These are phyloP conservation scores for Fusarium phyllophilum DNA, from an alignment of 2,329 filamentous ascomycete genomes.

Conservation along the genomic window DNA sequence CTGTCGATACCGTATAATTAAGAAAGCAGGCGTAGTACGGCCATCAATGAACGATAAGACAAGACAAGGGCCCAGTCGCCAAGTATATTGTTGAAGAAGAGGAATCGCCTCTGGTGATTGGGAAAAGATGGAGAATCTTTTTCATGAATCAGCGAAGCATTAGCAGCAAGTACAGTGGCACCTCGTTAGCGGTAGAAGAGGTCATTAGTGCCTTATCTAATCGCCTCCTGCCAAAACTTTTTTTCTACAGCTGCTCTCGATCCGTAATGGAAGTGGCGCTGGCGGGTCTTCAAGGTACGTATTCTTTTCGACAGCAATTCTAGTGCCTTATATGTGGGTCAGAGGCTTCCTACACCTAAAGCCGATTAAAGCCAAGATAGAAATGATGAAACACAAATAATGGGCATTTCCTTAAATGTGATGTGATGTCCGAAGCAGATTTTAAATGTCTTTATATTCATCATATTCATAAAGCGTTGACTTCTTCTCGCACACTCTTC, in stretches of 20 bases:
- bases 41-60: neutral
- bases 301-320: neutral
- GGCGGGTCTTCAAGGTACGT: constrained; percentile 17
- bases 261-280: constrained; percentile 18
- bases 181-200: neutral
- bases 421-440: neutral
- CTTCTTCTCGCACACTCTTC: neutral
- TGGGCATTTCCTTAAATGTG: neutral
- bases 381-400: neutral
- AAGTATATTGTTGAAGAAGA: neutral
- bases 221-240: constrained; percentile 26
- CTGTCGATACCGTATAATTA: neutral
- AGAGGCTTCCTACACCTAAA: neutral
- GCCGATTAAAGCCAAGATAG: neutral
- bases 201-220: constrained; percentile 9
- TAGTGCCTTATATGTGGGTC: constrained; percentile 17
- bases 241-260: constrained; percentile 22
- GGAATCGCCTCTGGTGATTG: constrained; percentile 6
- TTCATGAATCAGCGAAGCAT: constrained; percentile 34
- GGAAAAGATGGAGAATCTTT: constrained; percentile 28
- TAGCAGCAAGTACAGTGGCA: neutral
- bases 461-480: constrained; percentile 9
- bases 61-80: neutral
- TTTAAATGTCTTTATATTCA: constrained; percentile 5
- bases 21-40: neutral